phyloP scores from a whole-genome alignment of 2,329 filamentous ascomycete genomes.

The Fusarium coicis region DNA sequence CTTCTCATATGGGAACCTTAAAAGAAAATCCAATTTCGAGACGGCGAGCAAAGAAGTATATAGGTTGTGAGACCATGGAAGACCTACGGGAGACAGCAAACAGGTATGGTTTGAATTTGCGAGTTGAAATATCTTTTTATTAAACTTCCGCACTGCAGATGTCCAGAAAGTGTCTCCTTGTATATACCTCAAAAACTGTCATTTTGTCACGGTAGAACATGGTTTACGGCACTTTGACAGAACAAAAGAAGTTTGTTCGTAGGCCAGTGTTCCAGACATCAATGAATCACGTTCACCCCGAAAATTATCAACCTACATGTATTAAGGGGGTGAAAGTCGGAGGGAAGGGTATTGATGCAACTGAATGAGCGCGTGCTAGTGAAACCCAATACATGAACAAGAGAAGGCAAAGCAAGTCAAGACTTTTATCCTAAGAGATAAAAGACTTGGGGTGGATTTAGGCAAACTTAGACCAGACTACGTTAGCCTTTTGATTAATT shows the following conservation, averaged over 20 bases:
- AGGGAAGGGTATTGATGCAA: not conserved
- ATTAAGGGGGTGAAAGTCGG: not conserved
- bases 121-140: not conserved
- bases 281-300: conserved; percentile 42
- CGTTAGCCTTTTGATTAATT: not conserved
- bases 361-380: not conserved
- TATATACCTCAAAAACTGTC: not conserved
- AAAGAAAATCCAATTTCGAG: not conserved
- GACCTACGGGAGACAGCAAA: not conserved
- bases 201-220: not conserved
- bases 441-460: not conserved
- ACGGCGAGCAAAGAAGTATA: not conserved
- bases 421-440: not conserved
- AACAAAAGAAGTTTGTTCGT: not conserved
- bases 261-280: not conserved
- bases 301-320: conserved; percentile 45
- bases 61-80: not conserved
- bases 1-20: not conserved
- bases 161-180: not conserved
- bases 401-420: not conserved
- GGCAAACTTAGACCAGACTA: not conserved
- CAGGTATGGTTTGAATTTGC: not conserved
- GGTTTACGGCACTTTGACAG: not conserved
- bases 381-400: not conserved
- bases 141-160: not conserved